A percentile compares a stretch with the other conserved stretches of the same genome.
These are phyloP conservation scores for Cyclospora cayetanensis DNA, from an alignment of 169 alveolate genomes.

Conservation along the genomic window DNA sequence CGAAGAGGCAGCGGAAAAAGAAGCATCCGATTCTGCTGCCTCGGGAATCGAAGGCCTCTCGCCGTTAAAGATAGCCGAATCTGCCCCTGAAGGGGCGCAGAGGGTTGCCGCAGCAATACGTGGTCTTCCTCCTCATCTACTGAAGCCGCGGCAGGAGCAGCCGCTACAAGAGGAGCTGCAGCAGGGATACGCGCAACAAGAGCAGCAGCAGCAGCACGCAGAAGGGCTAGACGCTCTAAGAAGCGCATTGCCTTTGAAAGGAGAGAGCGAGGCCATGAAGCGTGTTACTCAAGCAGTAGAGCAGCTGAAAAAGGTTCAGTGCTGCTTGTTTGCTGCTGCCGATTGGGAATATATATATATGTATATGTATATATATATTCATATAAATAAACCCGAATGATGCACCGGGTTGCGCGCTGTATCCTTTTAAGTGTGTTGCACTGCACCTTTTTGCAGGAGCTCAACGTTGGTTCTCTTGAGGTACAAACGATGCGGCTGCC, in stretches of 20 bases:
- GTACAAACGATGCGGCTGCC: constrained; percentile 1
- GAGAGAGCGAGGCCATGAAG: background rate
- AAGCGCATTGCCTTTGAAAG: background rate
- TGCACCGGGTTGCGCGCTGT: no score
- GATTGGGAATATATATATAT: no score
- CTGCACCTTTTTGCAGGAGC: constrained; percentile 15
- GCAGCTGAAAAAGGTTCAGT: background rate
- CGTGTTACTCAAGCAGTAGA: background rate
- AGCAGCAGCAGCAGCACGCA: background rate
- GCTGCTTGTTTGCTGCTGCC: background rate
- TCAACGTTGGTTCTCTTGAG: background rate
- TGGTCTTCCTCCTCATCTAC: background rate
- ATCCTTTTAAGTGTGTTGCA: background rate
- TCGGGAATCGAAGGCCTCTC: background rate
- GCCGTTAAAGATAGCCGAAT: background rate
- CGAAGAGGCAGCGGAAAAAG: background rate
- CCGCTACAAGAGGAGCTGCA: constrained; percentile 22
- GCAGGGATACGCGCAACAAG: background rate
- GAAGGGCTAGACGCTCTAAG: background rate
- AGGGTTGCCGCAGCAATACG: constrained; percentile 11
- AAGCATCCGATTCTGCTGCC: background rate
- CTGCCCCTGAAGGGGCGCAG: constrained; percentile 23
- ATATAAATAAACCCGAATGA: no score
- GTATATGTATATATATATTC: no score
- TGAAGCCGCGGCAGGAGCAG: background rate